phyloP scores from a whole-genome alignment of 257 asterid genomes.

The Solanum virginianum region DNA sequence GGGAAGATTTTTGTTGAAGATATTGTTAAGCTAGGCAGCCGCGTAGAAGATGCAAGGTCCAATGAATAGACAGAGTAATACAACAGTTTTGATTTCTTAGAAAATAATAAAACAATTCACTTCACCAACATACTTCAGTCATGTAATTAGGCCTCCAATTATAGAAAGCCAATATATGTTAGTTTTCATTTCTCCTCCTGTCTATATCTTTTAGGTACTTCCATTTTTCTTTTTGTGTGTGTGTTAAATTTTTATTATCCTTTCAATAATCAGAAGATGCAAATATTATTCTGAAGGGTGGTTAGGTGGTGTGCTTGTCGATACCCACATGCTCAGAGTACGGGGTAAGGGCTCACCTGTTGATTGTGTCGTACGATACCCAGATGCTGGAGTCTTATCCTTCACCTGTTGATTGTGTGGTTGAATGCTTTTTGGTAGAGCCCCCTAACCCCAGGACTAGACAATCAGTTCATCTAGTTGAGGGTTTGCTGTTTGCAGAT shows the following conservation, averaged over 20 bases:
- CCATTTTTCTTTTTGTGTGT: background rate
- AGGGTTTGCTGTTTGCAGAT: too few species aligned
- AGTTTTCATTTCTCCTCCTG: background rate
- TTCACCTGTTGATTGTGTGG: background rate
- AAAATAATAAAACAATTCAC: background rate
- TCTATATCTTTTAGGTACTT: background rate
- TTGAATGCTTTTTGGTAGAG: background rate
- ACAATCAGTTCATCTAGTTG: too few species aligned
- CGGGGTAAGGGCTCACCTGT: background rate
- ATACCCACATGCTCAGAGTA: background rate
- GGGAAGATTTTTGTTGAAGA: slow-evolving; percentile 88
- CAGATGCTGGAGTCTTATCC: too few species aligned
- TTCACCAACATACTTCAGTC: background rate
- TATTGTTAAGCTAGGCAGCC: slow-evolving; percentile 74
- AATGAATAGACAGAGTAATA: background rate
- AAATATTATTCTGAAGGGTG: background rate
- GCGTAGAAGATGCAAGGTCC: slow-evolving; percentile 24
- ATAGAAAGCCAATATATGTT: background rate
- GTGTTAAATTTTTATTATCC: background rate
- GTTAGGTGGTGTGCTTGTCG: too few species aligned
- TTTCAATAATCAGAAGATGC: background rate
- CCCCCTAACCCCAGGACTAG: background rate
- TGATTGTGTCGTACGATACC: background rate
- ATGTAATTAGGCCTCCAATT: background rate
- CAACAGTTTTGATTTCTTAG: background rate